A percentile compares a stretch with the other conserved stretches of the same genome.
Evolutionary conservation across 306 rosid genomes (phyloP).

Genomic region (Arachis stenosperma): DNA sequence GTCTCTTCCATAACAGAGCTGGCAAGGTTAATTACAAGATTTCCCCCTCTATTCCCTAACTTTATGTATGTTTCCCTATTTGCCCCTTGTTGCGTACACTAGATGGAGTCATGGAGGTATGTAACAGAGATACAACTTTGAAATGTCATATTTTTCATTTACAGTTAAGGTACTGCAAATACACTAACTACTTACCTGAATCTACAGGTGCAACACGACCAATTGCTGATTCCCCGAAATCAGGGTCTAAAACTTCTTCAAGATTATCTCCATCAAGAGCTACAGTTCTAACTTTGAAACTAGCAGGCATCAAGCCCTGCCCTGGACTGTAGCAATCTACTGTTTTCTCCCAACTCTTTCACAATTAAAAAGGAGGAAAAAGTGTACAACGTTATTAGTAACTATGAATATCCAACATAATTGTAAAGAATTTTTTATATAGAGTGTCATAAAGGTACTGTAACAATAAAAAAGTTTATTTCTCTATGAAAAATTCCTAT

Average conservation of each 20-base stretch:
- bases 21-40: too few relatives aligned
- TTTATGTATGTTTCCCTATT: too few relatives aligned
- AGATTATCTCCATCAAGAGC: slow-evolving; percentile 68
- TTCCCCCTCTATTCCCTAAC: too few relatives aligned
- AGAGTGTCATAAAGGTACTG: too few relatives aligned
- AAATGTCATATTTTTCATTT: slow-evolving; percentile 14
- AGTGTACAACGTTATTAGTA: neutral
- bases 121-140: too few relatives aligned
- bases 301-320: slow-evolving; percentile 96
- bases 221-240: slow-evolving; percentile 96
- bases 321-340: slow-evolving; percentile 96
- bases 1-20: too few relatives aligned
- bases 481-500: too few relatives aligned
- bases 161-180: neutral
- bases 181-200: slow-evolving; percentile 63
- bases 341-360: slow-evolving; percentile 94
- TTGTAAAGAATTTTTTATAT: neutral
- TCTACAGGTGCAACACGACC: slow-evolving; percentile 99
- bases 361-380: slow-evolving; percentile 13
- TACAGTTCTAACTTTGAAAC: slow-evolving; percentile 76
- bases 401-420: slow-evolving; percentile 13
- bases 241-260: slow-evolving; percentile 93
- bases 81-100: too few relatives aligned
- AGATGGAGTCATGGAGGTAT: too few relatives aligned
- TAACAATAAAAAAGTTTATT: too few relatives aligned